Evolutionary conservation across 352 stramenopile genomes (phyloP).

Genomic region (Globisporangium polare): DNA sequence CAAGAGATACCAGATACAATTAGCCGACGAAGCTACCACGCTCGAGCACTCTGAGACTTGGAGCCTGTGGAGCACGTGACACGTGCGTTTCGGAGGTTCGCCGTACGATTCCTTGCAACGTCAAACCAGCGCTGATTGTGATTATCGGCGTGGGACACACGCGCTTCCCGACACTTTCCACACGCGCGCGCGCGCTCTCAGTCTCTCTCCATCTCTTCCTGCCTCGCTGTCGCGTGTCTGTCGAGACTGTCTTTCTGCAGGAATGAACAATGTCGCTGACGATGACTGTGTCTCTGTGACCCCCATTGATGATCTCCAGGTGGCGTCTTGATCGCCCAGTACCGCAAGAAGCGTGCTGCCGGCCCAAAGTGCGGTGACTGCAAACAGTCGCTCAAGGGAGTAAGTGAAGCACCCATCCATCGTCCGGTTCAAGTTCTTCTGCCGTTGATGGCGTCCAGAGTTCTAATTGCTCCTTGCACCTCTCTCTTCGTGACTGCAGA

Average conservation of each 20-base stretch:
- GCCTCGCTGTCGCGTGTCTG: background rate
- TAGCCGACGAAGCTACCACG: background rate
- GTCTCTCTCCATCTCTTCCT: background rate
- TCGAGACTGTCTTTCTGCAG: background rate
- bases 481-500: slow-evolving; percentile 32
- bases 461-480: no score
- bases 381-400: slow-evolving; percentile 86
- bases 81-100: no score
- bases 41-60: background rate
- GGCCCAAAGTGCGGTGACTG: slow-evolving; percentile 97
- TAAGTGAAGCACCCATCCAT: slow-evolving; percentile 13
- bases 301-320: slow-evolving; percentile 28
- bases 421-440: background rate
- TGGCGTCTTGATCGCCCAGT: slow-evolving; percentile 92
- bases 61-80: background rate
- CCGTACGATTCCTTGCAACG: background rate
- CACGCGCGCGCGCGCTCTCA: background rate
- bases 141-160: background rate
- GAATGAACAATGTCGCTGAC: background rate
- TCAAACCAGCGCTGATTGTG: background rate
- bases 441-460: background rate
- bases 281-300: background rate
- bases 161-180: background rate
- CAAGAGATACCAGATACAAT: background rate
- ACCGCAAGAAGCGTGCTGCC: slow-evolving; percentile 93